A percentile compares a stretch with the other conserved stretches of the same genome.
phyloP scores from a whole-genome alignment of 169 alveolate species.

The Plasmodium reichenowi region DNA sequence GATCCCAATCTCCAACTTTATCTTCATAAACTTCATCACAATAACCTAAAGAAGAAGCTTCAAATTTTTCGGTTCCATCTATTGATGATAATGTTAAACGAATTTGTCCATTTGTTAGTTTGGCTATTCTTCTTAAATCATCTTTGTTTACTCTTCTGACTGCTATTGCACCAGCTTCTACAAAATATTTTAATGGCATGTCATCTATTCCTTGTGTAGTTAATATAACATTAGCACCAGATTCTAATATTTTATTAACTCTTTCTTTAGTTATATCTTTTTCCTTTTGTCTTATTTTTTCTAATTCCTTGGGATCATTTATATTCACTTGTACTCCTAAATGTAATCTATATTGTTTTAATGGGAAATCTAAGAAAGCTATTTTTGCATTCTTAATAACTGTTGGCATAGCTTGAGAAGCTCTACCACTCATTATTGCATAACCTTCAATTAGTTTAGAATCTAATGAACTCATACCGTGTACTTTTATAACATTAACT shows the following conservation, averaged over 20 bases:
- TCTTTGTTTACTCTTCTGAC: slow-evolving; percentile 97
- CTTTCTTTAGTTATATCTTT: slow-evolving; percentile 97
- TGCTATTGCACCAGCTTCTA: slow-evolving; percentile 98
- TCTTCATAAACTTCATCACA: slow-evolving; percentile 95
- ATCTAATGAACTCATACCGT: slow-evolving; percentile 96
- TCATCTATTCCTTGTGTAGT: slow-evolving; percentile 99
- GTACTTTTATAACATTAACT: slow-evolving; percentile 95
- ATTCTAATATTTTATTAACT: slow-evolving; percentile 93
- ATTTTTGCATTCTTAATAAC: slow-evolving; percentile 95
- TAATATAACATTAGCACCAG: slow-evolving; percentile 99
- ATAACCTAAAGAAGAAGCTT: slow-evolving; percentile 92
- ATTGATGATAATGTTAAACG: slow-evolving; percentile 93
- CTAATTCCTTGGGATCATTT: slow-evolving; percentile 97
- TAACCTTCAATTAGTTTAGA: slow-evolving; percentile 94
- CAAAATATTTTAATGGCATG: slow-evolving; percentile 97
- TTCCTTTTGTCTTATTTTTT: slow-evolving; percentile 92
- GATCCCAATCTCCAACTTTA: slow-evolving; percentile 98
- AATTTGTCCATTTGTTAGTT: slow-evolving; percentile 93
- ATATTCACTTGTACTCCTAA: slow-evolving; percentile 96
- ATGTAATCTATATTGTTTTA: slow-evolving; percentile 96
- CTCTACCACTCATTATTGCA: slow-evolving; percentile 94
- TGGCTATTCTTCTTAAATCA: slow-evolving; percentile 97
- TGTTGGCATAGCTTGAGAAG: slow-evolving; percentile 97
- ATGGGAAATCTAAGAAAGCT: slow-evolving; percentile 98
- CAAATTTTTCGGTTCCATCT: slow-evolving; percentile 97